Conservation (phyloP, 352 stramenopile species). For the Phytophthora pinifolia region DNA sequence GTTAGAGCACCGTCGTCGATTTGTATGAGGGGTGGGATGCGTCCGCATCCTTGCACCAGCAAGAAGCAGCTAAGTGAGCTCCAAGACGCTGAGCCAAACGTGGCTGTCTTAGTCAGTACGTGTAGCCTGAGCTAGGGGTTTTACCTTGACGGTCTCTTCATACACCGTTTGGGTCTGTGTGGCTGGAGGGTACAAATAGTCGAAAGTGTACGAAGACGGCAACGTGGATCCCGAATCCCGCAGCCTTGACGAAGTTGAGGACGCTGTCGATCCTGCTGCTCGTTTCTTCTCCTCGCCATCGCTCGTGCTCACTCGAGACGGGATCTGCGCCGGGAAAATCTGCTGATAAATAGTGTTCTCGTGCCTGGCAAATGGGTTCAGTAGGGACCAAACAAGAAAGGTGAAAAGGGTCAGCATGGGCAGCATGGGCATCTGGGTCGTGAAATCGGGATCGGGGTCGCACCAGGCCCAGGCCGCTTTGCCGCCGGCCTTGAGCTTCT, state of each 20-base stretch:
- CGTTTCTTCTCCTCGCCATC: slow-evolving; percentile 34
- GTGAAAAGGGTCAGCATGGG: no score
- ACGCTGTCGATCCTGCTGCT: slow-evolving; percentile 34
- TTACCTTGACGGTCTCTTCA: slow-evolving; percentile 73
- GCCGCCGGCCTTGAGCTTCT: slow-evolving; percentile 62
- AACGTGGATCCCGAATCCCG: slow-evolving; percentile 35
- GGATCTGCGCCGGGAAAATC: slow-evolving; percentile 73
- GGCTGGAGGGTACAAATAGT: slow-evolving; percentile 83
- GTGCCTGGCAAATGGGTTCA: slow-evolving; percentile 46
- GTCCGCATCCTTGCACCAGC: slow-evolving; percentile 27
- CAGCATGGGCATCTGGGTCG: no score
- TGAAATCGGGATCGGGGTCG: slow-evolving; percentile 1
- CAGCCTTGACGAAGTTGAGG: slow-evolving; percentile 34
- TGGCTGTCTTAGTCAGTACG: neutral
- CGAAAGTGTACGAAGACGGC: slow-evolving; percentile 82
- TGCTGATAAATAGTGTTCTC: slow-evolving; percentile 89
- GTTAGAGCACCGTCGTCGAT: slow-evolving; percentile 1
- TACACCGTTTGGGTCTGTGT: slow-evolving; percentile 80
- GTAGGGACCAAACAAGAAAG: neutral
- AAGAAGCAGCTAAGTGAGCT: slow-evolving; percentile 16
- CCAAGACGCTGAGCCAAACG: neutral
- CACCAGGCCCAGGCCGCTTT: slow-evolving; percentile 87
- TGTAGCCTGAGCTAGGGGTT: neutral
- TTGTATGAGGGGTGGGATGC: slow-evolving; percentile 21
- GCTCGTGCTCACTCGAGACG: slow-evolving; percentile 24